Conservation (phyloP, 208 protist genomes). For the Blechomonas ayalai region DNA sequence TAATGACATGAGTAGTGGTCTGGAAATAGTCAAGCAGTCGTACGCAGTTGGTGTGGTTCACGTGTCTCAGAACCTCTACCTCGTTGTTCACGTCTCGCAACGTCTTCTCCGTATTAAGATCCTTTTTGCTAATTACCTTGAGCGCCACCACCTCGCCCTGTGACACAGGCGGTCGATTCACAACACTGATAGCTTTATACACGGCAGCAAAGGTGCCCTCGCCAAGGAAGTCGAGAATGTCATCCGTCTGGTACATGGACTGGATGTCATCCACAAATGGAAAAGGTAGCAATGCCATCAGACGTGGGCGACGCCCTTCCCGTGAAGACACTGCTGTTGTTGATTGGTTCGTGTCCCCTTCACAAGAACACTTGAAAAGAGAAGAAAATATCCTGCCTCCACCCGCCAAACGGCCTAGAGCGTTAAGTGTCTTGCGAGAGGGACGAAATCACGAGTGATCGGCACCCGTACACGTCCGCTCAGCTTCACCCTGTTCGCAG, state of each 20-base stretch:
- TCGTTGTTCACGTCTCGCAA: slow-evolving; percentile 60
- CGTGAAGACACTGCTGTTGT: no score
- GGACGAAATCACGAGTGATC: no score
- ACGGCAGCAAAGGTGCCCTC: slow-evolving; percentile 78
- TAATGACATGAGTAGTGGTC: slow-evolving; percentile 60
- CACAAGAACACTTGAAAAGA: no score
- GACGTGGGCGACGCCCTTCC: no score
- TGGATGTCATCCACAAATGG: slow-evolving; percentile 39
- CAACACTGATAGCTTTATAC: slow-evolving; percentile 53
- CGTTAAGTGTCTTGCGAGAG: no score
- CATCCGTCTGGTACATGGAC: slow-evolving; percentile 57
- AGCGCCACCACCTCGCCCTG: slow-evolving; percentile 58
- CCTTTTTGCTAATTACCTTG: slow-evolving; percentile 74
- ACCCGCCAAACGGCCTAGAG: no score
- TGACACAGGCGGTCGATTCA: slow-evolving; percentile 18
- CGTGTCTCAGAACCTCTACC: slow-evolving; percentile 52
- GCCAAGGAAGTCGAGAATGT: slow-evolving; percentile 80
- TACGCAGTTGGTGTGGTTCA: slow-evolving; percentile 63
- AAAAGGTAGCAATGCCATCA: slow-evolving; percentile 70
- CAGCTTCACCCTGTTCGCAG: no score
- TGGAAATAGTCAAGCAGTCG: slow-evolving; percentile 71
- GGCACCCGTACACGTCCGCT: no score
- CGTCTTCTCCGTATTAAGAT: slow-evolving; percentile 60
- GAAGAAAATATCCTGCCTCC: no score
- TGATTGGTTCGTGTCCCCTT: no score